Evolutionary conservation across 83 land plant species (phyloP), one percentile per base, ranked within the genome.

Genomic region (Picea mariana): DNA sequence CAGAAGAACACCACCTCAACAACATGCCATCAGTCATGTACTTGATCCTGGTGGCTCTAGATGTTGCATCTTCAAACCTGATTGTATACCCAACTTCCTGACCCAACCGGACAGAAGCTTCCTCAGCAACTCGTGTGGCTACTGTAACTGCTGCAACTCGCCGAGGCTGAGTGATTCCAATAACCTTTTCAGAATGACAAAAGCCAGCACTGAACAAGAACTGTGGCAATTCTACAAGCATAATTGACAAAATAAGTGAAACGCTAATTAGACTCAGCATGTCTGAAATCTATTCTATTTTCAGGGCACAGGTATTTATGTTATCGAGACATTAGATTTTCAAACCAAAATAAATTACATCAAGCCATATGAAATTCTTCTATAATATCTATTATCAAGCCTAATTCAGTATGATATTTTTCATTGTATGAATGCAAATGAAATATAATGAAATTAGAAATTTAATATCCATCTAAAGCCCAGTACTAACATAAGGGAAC

Each of bases 11-110:
- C 17, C 81, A 97, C 99, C 99, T 92, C 27, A 97, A 83, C 16
- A 97, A 85, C 86, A 97, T 85, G 21, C 99, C 99, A 87, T 97
- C 99, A 7, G 99, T 97, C 98, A 97, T 92, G 86, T 93, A 97
- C 81, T 97, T 97, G 59, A 97, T 89, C 82, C 85, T 92, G 60
- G 99, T 97, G 23, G 90, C 77, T 65, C 82, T 47, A 6, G 97
- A 93, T 31, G 99, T 97, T 71, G 77, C 78, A 89, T 97, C 99
- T 21, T 95, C 99, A 87, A 97, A 97, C 79, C 98, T 87, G 47
- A 97, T 93, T 9, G 99, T 88, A 86, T 95, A 97, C 20, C 99
- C 99, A 83, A 97, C 99, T 83, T 85, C 91, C 67, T 95, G 83
- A 15, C 98, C 96, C 78, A 95, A 67, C 78, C 86, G 79, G 67